Base-by-base conservation (phyloP, 1,284 basidiomycete species). In the Serendipita sp. region DNA sequence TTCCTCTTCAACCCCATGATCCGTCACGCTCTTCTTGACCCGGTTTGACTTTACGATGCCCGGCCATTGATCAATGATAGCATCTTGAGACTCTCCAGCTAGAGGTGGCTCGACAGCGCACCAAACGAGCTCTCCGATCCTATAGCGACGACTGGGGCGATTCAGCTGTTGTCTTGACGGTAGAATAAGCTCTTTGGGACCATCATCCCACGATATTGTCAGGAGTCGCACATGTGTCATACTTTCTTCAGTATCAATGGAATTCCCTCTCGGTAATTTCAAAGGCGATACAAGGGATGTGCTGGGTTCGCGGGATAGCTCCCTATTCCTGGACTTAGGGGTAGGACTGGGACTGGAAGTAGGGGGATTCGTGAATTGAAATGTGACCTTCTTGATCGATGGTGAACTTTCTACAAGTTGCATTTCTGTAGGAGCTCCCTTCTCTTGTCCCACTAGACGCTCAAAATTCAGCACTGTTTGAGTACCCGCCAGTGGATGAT, bases 11-110 rank as follows among this genome's bases (percentile, higher is more conserved):
- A 58, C 53, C 10, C 15, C 26, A 22, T 35, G 8, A 8, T 32
- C 53, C 15, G 26, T n/a, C 17, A 58, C n/a, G 22, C 4, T 34
- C 34, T 58, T 58, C 34, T 58, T 26, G n/a, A 58, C 53, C 17
- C 53, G 53, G n/a, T 58, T 32, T 4, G 17, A 22, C 32, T 58
- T 29, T 30, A 58, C 32, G 22, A 58, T 10, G 8, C 53, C 53
- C 8, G 53, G 53, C 53, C 53, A 58, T 34, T 58, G 53, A 58
- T 58, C 53, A n/a, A 58, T 58, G n/a, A 35, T 10, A 58, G 34
- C 34, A n/a, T n/a, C 10, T 32, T 10, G 5, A 26, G 4, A 12
- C 26, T 22, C 32, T 22, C 34, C 53, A 10, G 5, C 8, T 35
- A 58, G 34, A 32, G 26, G 26, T 26, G 53, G 53, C 4, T 58